These are phyloP conservation scores for Camellia sinensis DNA, from an alignment of 148 eudicot genomes.

Conservation along the genomic window DNA sequence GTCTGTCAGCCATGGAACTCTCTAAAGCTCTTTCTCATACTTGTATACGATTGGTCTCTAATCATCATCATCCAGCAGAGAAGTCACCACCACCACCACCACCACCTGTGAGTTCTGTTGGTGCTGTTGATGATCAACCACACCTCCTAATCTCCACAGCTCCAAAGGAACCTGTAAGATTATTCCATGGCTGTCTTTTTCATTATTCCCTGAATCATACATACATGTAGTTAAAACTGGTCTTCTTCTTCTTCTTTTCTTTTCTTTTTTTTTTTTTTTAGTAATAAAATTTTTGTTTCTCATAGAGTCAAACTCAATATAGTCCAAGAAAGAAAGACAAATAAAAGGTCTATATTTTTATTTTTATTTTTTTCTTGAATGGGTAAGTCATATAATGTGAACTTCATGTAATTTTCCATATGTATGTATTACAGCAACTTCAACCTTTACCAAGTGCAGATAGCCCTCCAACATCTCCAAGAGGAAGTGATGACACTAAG, in stretches of 20 bases:
- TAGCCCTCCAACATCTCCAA: slow-evolving; percentile 66
- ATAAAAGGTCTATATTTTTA: too few relatives aligned
- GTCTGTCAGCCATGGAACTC: slow-evolving; percentile 75
- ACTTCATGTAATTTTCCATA: not conserved
- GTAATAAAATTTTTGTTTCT: not conserved
- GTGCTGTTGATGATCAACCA: slow-evolving; percentile 19
- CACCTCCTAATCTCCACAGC: slow-evolving; percentile 21
- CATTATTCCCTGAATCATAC: not conserved
- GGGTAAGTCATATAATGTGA: not conserved
- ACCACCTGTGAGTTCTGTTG: slow-evolving; percentile 16
- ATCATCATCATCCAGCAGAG: not conserved
- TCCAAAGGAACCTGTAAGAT: slow-evolving; percentile 43
- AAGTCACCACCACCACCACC: slow-evolving; percentile 17
- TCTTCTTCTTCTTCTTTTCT: too few relatives aligned
- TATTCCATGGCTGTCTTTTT: not conserved
- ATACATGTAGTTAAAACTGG: not conserved
- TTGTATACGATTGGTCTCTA: not conserved
- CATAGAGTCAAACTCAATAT: not conserved
- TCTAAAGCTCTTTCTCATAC: slow-evolving; percentile 62
- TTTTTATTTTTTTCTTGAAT: too few relatives aligned
- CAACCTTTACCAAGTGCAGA: slow-evolving; percentile 35
- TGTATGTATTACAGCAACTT: slow-evolving; percentile 31
- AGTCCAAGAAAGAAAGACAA: not conserved
- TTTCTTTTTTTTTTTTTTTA: not conserved
- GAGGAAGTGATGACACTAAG: slow-evolving; percentile 70